These are phyloP conservation scores for Leccinum solheimii DNA, from an alignment of 1,284 basidiomycete species.

Conservation along the genomic window DNA sequence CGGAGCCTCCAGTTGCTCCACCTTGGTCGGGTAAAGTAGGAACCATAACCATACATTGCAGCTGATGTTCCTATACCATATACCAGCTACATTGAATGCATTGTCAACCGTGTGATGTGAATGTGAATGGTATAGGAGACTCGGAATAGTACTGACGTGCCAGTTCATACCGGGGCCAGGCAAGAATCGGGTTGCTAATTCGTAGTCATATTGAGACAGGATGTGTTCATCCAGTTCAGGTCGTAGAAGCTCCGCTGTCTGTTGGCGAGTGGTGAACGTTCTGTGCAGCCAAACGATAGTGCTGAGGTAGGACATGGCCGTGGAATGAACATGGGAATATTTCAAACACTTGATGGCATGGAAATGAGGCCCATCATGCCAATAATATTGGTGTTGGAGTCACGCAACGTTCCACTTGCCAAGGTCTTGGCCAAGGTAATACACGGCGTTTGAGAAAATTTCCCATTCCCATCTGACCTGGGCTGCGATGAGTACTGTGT, in stretches of 20 bases:
- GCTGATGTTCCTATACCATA: constrained; percentile 32
- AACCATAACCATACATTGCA: constrained; percentile 32
- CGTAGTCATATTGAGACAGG: constrained; percentile 56
- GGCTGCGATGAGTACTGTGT: constrained; percentile 3
- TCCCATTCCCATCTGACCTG: constrained; percentile 1
- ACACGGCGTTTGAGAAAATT: neutral
- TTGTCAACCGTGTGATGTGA: constrained; percentile 2
- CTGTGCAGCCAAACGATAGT: constrained; percentile 41
- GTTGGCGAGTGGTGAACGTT: constrained; percentile 39
- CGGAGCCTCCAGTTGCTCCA: constrained; percentile 29
- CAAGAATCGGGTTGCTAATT: constrained; percentile 50
- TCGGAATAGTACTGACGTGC: constrained; percentile 37
- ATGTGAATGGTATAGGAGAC: neutral
- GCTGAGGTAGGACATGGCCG: constrained; percentile 20
- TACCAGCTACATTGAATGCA: constrained; percentile 19
- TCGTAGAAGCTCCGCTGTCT: constrained; percentile 47
- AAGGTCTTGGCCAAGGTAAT: neutral
- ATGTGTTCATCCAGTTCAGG: constrained; percentile 59
- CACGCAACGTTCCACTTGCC: neutral
- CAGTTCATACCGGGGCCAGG: constrained; percentile 45
- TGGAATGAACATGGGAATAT: neutral
- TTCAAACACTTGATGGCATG: neutral
- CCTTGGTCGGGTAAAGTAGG: constrained; percentile 29
- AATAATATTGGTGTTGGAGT: neutral
- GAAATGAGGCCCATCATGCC: neutral